Base-by-base conservation (phyloP, 2,329 filamentous ascomycete genomes). In the Bipolaris victoriae region DNA sequence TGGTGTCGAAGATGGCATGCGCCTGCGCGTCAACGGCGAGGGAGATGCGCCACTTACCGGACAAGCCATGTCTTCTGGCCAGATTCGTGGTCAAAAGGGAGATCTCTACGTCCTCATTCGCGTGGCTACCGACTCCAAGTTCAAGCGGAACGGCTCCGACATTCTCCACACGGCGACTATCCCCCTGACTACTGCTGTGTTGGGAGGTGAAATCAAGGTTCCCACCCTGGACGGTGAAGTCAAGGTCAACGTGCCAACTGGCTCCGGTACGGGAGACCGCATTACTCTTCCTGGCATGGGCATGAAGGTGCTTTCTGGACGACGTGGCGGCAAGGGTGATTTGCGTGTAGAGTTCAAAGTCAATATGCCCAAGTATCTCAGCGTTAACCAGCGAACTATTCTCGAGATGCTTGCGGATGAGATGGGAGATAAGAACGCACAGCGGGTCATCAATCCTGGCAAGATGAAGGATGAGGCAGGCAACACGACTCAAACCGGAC, bases 371-470 rank as follows among this genome's bases (percentile, higher is more conserved):
- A 98, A 97, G 79, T 97, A 94, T 71, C 83, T 99, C 63, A 92
- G 86, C 52, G 86, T 90, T 44, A 98, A 97, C 79, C 93, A 99
- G 81, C 86, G 95, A 52, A 96, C 91, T 0, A 90, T 99, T 57
- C 80, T 96, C 43, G 95, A 99, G 80, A 94, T 98, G 86, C 86
- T 99, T 63, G 95, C 95, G 6, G 93, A 99, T 69, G 95, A 99
- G 80, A 90, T 99, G 87, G 89, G 86, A 37, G 95, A 99, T 78
- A 92, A 93, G 81, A 91, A 86, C 26, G 95, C 95, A 33, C 95
- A 91, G 80, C 85, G 95, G 44, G 86, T 96, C 55, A 98, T 99
- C 92, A 94, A 96, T 71, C 81, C 96, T 37, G 79, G 77, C 52
- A 81, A 80, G 70, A 81, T 85, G 48, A 70, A 64, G 58, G 63